A percentile compares a stretch with the other conserved stretches of the same genome.
Conservation (phyloP, 1,139 yeast species). For the Kodamaea suecica region DNA sequence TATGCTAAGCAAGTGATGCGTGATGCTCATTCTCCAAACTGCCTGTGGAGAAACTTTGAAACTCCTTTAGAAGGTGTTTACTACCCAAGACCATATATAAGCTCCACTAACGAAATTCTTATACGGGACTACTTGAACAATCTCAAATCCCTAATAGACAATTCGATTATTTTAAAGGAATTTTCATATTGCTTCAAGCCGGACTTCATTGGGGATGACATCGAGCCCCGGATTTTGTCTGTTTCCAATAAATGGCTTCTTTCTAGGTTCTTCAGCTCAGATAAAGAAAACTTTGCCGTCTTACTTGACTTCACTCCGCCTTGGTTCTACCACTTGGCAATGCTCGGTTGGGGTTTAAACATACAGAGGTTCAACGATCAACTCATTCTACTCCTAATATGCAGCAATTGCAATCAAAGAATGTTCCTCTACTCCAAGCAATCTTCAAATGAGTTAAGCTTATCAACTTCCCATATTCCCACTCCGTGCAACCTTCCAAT, state of each 20-base stretch:
- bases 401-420: conserved; percentile 37
- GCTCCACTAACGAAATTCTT: conserved; percentile 29
- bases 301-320: conserved; percentile 24
- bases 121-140: conserved; percentile 27
- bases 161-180: conserved; percentile 19
- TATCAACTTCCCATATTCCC: conserved; percentile 26
- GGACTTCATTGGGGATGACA: neutral
- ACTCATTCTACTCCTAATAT: conserved; percentile 31
- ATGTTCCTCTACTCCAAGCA: conserved; percentile 21
- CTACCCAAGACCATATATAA: conserved; percentile 34
- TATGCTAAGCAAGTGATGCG: conserved; percentile 25
- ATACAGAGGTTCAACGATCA: conserved; percentile 30
- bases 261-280: conserved; percentile 26
- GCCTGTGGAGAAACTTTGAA: conserved; percentile 40
- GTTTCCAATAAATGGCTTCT: conserved; percentile 33
- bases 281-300: conserved; percentile 33
- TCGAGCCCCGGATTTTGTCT: neutral
- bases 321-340: conserved; percentile 35
- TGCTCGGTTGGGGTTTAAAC: conserved; percentile 37
- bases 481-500: conserved; percentile 34
- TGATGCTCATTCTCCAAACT: conserved; percentile 29
- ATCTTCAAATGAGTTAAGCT: conserved; percentile 7
- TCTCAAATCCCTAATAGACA: conserved; percentile 30
- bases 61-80: conserved; percentile 36
- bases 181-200: conserved; percentile 11